These are phyloP conservation scores for Coffea humblotiana DNA, from an alignment of 305 asterid species.

Conservation along the genomic window DNA sequence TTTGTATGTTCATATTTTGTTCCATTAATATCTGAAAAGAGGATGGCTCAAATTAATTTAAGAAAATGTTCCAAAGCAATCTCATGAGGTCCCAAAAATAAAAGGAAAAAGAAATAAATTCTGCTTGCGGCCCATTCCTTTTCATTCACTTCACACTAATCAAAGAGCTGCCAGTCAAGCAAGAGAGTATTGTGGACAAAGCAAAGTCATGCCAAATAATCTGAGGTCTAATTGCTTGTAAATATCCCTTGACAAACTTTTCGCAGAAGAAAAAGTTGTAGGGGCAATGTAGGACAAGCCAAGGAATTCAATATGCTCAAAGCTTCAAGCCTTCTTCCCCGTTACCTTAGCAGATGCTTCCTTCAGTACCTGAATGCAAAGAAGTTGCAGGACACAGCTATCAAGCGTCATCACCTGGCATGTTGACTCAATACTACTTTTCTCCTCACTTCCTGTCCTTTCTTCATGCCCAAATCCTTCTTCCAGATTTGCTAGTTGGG, in stretches of 20 bases:
- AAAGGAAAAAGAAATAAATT: neutral
- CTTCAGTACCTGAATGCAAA: constrained; percentile 30
- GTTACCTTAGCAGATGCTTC: constrained; percentile 20
- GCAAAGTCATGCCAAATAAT: constrained; percentile 1
- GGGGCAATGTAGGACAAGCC: neutral
- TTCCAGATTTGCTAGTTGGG: constrained; percentile 15
- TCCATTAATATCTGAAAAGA: neutral
- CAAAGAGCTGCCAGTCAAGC: neutral
- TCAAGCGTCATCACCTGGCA: constrained; percentile 35
- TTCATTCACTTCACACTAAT: neutral
- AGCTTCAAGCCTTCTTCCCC: constrained; percentile 17
- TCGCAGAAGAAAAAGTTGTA: neutral
- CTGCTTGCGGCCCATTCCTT: neutral
- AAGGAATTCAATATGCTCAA: neutral
- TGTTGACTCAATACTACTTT: constrained; percentile 15
- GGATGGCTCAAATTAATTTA: no score
- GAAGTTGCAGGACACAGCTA: constrained; percentile 33
- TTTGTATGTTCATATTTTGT: neutral
- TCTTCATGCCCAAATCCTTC: constrained; percentile 24
- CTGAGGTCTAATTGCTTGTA: neutral
- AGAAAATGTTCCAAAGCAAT: neutral
- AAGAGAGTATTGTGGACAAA: neutral
- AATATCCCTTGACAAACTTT: neutral
- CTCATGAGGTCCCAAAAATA: neutral
- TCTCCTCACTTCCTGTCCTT: constrained; percentile 6